These are phyloP conservation scores for Pseudogymnoascus sp. DNA, from an alignment of 2,329 filamentous ascomycete genomes.

Conservation along the genomic window DNA sequence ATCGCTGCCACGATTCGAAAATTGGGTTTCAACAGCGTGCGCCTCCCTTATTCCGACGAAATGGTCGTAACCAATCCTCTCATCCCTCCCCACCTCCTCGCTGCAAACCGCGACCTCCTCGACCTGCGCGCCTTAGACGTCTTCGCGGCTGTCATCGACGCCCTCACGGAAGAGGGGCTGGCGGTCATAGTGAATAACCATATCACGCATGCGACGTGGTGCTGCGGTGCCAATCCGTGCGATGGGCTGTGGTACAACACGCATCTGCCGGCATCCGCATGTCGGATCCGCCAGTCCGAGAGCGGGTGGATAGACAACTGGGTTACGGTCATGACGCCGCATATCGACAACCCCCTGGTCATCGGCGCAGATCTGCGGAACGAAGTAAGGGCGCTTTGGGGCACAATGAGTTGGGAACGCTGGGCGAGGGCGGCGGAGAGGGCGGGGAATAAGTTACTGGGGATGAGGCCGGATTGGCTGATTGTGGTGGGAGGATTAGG, in stretches of 20 bases:
- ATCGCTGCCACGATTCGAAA: constrained; percentile 53
- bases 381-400: constrained; percentile 62
- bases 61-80: constrained; percentile 54
- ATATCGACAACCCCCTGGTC: constrained; percentile 52
- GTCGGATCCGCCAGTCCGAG: constrained; percentile 55
- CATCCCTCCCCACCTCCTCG: constrained; percentile 43
- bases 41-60: constrained; percentile 62
- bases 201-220: constrained; percentile 62
- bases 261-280: constrained; percentile 48
- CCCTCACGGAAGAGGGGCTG: constrained; percentile 54
- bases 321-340: constrained; percentile 54
- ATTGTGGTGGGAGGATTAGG: constrained; percentile 62
- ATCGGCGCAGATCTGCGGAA: constrained; percentile 62
- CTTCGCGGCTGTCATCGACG: constrained; percentile 49
- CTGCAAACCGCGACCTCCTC: constrained; percentile 53
- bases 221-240: constrained; percentile 60
- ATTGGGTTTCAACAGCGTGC: constrained; percentile 63
- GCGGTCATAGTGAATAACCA: constrained; percentile 64
- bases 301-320: constrained; percentile 60
- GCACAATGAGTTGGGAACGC: constrained; percentile 57
- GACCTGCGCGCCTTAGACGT: constrained; percentile 53
- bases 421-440: constrained; percentile 59
- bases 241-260: constrained; percentile 61
- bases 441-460: constrained; percentile 53
- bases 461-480: constrained; percentile 55